A percentile compares a stretch with the other conserved stretches of the same genome.
phyloP scores from a whole-genome alignment of 2,329 filamentous ascomycete species.

The Coniosporium uncinatum region DNA sequence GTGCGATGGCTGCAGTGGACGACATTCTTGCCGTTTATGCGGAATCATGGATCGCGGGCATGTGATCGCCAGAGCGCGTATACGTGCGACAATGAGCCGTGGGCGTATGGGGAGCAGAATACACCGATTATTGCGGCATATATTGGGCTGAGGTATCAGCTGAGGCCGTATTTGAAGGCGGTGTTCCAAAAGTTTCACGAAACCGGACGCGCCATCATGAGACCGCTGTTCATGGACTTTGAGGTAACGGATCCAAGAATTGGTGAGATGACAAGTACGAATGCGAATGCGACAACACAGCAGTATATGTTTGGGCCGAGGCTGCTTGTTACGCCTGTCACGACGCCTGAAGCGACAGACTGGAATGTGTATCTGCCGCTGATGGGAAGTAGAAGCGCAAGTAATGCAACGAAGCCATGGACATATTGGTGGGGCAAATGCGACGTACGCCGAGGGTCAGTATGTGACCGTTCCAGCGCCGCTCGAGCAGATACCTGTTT shows the following conservation, averaged over 20 bases:
- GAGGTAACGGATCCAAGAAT: conserved; percentile 18
- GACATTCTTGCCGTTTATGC: conserved; percentile 22
- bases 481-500: conserved; percentile 20
- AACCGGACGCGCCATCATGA: conserved; percentile 26
- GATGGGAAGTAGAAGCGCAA: conserved; percentile 10
- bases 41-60: conserved; percentile 18
- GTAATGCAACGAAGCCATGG: conserved; percentile 20
- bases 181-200: conserved; percentile 24
- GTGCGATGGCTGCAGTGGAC: conserved; percentile 22
- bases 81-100: conserved; percentile 27
- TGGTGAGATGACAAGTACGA: conserved; percentile 13
- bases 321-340: conserved; percentile 27
- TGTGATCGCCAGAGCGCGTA: conserved; percentile 22
- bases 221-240: conserved; percentile 32
- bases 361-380: conserved; percentile 29
- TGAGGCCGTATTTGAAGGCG: conserved; percentile 18
- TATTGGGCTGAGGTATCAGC: conserved; percentile 19
- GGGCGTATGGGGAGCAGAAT: conserved; percentile 19
- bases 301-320: conserved; percentile 32
- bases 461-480: conserved; percentile 17
- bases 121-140: conserved; percentile 19
- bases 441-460: conserved; percentile 29
- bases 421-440: conserved; percentile 34
- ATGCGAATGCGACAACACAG: conserved; percentile 26
- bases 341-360: conserved; percentile 23